These are phyloP conservation scores for Pichia paraexigua DNA, from an alignment of 805 yeast species.

Conservation along the genomic window DNA sequence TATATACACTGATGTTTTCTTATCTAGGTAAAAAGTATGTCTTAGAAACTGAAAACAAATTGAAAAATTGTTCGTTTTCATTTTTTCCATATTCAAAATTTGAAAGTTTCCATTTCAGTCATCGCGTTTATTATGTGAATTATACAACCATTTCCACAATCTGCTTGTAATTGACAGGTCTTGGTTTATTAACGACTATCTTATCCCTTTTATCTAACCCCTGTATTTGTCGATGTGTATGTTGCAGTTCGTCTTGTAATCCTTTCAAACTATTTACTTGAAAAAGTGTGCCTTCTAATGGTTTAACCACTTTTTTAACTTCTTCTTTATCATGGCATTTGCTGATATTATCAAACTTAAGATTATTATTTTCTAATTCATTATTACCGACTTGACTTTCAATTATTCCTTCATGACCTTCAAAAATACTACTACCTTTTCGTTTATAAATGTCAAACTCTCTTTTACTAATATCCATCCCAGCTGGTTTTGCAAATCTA, in stretches of 20 bases:
- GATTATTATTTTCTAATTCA: constrained; percentile 11
- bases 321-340: neutral
- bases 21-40: too few relatives aligned
- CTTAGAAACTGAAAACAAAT: too few relatives aligned
- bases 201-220: neutral
- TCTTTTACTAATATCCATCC: neutral
- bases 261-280: neutral
- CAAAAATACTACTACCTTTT: neutral
- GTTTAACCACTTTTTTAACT: neutral
- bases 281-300: neutral
- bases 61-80: too few relatives aligned
- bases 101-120: too few relatives aligned
- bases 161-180: neutral
- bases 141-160: neutral
- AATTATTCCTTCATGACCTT: neutral
- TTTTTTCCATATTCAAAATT: too few relatives aligned
- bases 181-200: neutral
- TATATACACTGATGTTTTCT: too few relatives aligned
- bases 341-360: constrained; percentile 14
- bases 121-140: too few relatives aligned
- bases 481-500: constrained; percentile 3
- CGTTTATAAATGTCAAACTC: constrained; percentile 6
- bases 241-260: too few relatives aligned
- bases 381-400: constrained; percentile 20
- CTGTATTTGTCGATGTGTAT: neutral